Evolutionary conservation across 2,329 filamentous ascomycete species (phyloP).

Genomic region (Mollisiaceae sp.): DNA sequence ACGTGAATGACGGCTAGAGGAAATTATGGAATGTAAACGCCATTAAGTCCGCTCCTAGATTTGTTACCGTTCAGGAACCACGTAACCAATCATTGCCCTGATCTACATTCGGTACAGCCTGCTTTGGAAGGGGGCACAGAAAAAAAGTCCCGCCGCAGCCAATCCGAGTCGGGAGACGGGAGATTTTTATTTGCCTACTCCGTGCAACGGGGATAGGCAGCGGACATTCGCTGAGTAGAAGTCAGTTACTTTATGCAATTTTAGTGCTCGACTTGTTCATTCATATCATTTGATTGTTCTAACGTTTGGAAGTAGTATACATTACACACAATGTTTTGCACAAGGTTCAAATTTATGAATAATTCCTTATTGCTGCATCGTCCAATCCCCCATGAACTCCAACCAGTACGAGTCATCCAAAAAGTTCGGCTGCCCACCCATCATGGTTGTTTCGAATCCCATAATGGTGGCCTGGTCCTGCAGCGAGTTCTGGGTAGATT

Average conservation of each 20-base stretch:
- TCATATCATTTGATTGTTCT: neutral
- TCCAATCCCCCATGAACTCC: slow-evolving; percentile 24
- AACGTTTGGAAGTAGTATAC: neutral
- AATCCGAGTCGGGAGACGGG: neutral
- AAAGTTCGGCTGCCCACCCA: neutral
- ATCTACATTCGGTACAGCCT: neutral
- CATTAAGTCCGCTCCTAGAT: neutral
- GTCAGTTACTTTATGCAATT: neutral
- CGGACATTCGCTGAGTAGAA: neutral
- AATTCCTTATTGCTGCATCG: neutral
- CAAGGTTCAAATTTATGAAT: neutral
- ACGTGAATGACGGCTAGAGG: neutral
- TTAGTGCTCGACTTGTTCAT: neutral
- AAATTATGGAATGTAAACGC: neutral
- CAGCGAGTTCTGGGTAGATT: neutral
- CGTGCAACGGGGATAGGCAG: neutral
- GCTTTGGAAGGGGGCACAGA: neutral
- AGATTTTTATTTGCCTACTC: neutral
- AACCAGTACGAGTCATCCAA: slow-evolving; percentile 26
- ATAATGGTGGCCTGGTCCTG: slow-evolving; percentile 5
- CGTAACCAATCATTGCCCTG: neutral
- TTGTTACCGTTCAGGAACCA: neutral
- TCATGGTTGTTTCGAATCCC: neutral
- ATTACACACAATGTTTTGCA: neutral
- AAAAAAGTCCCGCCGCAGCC: neutral